Percentiles rank a stretch among this genome's conserved stretches.
Evolutionary conservation across 306 rosid species (phyloP).

Genomic region (Calophaca sinica): DNA sequence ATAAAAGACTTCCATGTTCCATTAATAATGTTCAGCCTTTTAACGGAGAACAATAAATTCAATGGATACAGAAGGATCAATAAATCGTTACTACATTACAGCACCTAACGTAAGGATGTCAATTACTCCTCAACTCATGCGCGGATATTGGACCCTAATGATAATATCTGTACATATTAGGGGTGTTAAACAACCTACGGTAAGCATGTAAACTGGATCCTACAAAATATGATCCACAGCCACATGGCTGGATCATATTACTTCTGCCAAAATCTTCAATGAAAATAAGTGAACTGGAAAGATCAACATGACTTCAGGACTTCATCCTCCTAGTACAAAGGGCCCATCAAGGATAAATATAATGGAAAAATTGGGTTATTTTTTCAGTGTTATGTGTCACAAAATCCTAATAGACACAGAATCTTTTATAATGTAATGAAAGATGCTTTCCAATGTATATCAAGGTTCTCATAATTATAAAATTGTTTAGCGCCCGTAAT

Average conservation of each 20-base stretch:
- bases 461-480: conserved; percentile 5
- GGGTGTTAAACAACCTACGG: background rate
- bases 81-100: conserved; percentile 2
- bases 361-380: background rate
- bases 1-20: conserved; percentile 25
- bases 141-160: background rate
- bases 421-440: conserved; percentile 8
- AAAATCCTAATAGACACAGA: conserved; percentile 16
- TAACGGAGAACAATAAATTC: conserved; percentile 15
- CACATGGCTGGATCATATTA: background rate
- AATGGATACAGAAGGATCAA: conserved; percentile 7
- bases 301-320: conserved; percentile 16
- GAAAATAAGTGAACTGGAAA: conserved; percentile 10
- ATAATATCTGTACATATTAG: conserved; percentile 2
- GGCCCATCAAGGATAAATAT: background rate
- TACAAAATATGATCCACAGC: no score
- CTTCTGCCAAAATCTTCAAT: background rate
- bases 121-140: background rate
- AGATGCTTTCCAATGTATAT: conserved; percentile 12
- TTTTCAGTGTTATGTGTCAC: background rate
- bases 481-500: conserved; percentile 20
- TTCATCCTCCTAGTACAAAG: conserved; percentile 33
- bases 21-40: conserved; percentile 33
- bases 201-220: background rate
- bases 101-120: conserved; percentile 8